These are phyloP conservation scores for Tulasnella sp. DNA, from an alignment of 768 basidiomycete species.

Conservation along the genomic window DNA sequence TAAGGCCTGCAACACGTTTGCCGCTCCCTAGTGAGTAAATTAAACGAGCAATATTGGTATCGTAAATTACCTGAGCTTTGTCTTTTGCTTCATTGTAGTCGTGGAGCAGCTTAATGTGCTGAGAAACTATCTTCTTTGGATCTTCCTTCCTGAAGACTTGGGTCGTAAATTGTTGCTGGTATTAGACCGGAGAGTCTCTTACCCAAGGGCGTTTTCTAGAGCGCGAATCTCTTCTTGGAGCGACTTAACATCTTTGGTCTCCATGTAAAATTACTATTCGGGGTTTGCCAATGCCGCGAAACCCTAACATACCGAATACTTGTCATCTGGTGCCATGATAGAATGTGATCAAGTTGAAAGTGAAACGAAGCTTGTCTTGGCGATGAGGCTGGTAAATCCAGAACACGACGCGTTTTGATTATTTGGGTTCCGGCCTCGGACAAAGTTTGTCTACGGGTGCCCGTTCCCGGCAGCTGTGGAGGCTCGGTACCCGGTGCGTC, in stretches of 20 bases:
- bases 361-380: neutral
- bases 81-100: slow-evolving; percentile 80
- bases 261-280: neutral
- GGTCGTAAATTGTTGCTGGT: neutral
- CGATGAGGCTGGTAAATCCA: neutral
- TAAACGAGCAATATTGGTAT: neutral
- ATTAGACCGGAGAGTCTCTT: neutral
- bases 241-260: neutral
- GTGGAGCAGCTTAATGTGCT: slow-evolving; percentile 68
- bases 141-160: slow-evolving; percentile 42
- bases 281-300: neutral
- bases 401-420: neutral
- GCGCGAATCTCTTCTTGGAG: neutral
- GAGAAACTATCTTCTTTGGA: slow-evolving; percentile 56
- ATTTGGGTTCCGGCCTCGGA: neutral
- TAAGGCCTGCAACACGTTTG: neutral
- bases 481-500: too few relatives aligned
- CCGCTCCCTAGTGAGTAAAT: neutral
- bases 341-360: neutral
- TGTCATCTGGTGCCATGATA: neutral
- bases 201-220: neutral
- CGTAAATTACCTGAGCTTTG: slow-evolving; percentile 58
- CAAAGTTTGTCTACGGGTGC: neutral
- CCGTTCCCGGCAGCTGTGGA: too few relatives aligned
- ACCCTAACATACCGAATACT: neutral